phyloP scores from a whole-genome alignment of 352 stramenopile species.

The Globisporangium radiosum region DNA sequence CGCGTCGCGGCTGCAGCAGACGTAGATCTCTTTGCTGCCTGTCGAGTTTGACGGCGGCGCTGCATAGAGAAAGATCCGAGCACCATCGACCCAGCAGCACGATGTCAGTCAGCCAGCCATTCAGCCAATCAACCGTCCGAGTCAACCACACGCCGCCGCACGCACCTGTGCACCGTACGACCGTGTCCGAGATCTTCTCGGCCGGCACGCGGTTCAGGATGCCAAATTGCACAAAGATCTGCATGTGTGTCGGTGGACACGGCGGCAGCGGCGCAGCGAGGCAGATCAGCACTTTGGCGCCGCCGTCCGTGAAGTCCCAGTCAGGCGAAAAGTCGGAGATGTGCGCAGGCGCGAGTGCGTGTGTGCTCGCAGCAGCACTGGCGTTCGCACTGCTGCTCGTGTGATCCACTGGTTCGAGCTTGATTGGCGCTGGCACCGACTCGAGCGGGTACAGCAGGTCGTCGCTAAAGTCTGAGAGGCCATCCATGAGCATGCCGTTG shows the following conservation, averaged over 20 bases:
- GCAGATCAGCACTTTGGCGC: constrained; percentile 82
- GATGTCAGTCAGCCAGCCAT: background rate
- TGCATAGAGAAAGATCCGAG: constrained; percentile 9
- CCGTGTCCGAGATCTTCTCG: constrained; percentile 61
- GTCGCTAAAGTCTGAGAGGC: constrained; percentile 17
- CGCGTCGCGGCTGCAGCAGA: constrained; percentile 29
- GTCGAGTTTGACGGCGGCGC: constrained; percentile 32
- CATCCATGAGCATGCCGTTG: constrained; percentile 7
- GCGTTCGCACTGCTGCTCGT: constrained; percentile 2
- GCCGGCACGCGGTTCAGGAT: constrained; percentile 26
- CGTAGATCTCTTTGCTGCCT: constrained; percentile 53
- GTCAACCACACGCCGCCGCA: background rate
- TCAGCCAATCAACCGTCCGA: background rate
- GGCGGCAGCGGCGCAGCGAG: constrained; percentile 39
- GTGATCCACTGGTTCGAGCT: too few species aligned
- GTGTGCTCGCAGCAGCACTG: background rate
- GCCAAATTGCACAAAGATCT: constrained; percentile 76
- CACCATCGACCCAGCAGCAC: too few species aligned
- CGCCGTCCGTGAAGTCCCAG: constrained; percentile 72
- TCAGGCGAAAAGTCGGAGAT: constrained; percentile 83
- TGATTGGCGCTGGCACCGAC: too few species aligned
- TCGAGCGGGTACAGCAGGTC: constrained; percentile 26
- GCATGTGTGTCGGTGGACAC: constrained; percentile 2
- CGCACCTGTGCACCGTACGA: constrained; percentile 71
- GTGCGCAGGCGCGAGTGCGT: constrained; percentile 17